Percentiles rank a stretch among this genome's conserved stretches.
These are phyloP conservation scores for Tillandsia leiboldiana DNA, from an alignment of 176 grass and related monocot genomes.

Conservation along the genomic window DNA sequence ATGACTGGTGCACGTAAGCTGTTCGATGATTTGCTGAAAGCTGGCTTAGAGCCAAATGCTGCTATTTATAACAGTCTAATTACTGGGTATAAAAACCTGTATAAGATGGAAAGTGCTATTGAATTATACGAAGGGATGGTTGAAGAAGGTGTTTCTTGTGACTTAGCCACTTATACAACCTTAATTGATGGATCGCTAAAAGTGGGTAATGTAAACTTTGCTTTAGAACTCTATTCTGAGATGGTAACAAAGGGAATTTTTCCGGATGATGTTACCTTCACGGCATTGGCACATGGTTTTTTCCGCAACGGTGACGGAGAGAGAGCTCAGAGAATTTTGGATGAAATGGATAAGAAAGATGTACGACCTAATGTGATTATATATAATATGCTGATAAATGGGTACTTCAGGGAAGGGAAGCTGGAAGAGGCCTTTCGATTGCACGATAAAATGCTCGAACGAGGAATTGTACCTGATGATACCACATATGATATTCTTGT, in stretches of 20 bases:
- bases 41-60: constrained; percentile 41
- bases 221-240: constrained; percentile 53
- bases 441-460: constrained; percentile 80
- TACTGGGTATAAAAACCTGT: constrained; percentile 59
- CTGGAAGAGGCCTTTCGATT: constrained; percentile 67
- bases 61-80: constrained; percentile 66
- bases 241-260: constrained; percentile 57
- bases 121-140: constrained; percentile 52
- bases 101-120: constrained; percentile 50
- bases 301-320: constrained; percentile 56
- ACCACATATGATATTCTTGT: constrained; percentile 55
- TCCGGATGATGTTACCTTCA: constrained; percentile 73
- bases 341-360: constrained; percentile 61
- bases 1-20: constrained; percentile 56
- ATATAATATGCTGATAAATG: constrained; percentile 86
- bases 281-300: constrained; percentile 51
- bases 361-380: constrained; percentile 43
- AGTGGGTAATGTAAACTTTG: constrained; percentile 46
- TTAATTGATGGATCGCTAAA: constrained; percentile 80
- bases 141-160: constrained; percentile 45
- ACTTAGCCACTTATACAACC: constrained; percentile 56
- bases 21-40: constrained; percentile 48
- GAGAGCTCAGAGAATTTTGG: constrained; percentile 53
- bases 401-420: constrained; percentile 41
- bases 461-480: constrained; percentile 52